Evolutionary conservation across 768 basidiomycete species (phyloP), one percentile per base, ranked within the genome.

Genomic region (Lactifluus pinguis): DNA sequence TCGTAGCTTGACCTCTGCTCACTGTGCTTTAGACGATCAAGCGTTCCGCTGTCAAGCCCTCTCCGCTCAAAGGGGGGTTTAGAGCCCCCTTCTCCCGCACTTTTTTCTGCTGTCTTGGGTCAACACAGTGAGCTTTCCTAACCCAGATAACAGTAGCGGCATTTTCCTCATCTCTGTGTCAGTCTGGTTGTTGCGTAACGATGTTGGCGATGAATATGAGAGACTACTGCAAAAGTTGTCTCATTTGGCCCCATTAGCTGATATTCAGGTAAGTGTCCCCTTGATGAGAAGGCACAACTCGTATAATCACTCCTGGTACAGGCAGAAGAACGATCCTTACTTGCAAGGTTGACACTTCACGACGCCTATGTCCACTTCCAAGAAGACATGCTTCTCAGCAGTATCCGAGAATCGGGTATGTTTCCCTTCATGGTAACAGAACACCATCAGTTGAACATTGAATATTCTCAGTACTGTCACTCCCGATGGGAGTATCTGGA

Each of bases 391-490:
- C 89, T 94, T 70, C 76, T 97, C 60, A 93, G 87, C 68, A 94
- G 94, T 17, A 75, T 98, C 25, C 81, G 87, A 0, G 95, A 98
- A 70, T 95, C 95, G 1, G 86, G 94, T 95, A 67, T 39, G 91
- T 74, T 44, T 42, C 8, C 15, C 47, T 30, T 39, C 14, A 49
- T 57, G 41, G 38, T 10, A 30, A n/a, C 47, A 9, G 6, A 14
- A 10, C 49, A 41, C n/a, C 21, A 17, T 11, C 11, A 10, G 45
- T 47, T 60, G 32, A 49, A 55, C 2, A 25, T 25, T 25, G 6
- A 17, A 3, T 29, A 36, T 38, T 59, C 19, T 38, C 64, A 97
- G 89, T 89, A 25, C 87, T 95, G 62, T 83, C 91, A 3, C 78
- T 93, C 58, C 91, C 92, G 0, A 85, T 91, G 83, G 85, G 88